Conservation (phyloP, 192 early-diverging fungal species). For the Mortierella claussenii region DNA sequence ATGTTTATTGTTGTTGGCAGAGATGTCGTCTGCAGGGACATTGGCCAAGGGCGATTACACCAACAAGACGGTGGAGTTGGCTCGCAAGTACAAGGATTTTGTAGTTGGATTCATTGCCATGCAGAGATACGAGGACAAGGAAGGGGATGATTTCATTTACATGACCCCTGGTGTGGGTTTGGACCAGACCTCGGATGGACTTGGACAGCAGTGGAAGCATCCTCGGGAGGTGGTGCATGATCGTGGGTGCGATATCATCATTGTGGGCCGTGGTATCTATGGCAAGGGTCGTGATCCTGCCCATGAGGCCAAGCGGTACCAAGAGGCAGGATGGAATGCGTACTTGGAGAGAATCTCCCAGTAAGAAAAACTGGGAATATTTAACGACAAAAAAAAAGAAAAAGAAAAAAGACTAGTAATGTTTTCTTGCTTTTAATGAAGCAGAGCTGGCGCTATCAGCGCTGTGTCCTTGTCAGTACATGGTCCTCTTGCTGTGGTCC, state of each 20-base stretch:
- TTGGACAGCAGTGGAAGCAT: constrained; percentile 97
- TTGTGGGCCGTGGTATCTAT: constrained; percentile 98
- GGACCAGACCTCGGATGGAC: constrained; percentile 80
- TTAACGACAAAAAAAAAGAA: not conserved
- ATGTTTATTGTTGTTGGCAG: constrained; percentile 89
- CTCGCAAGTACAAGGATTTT: constrained; percentile 86
- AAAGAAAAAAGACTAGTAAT: not conserved
- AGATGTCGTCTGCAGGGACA: constrained; percentile 96
- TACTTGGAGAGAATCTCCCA: constrained; percentile 71
- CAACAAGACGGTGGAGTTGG: constrained; percentile 86
- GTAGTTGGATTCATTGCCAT: constrained; percentile 94
- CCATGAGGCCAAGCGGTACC: constrained; percentile 84
- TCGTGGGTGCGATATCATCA: constrained; percentile 93
- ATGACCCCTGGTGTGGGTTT: constrained; percentile 97
- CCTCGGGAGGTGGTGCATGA: constrained; percentile 88
- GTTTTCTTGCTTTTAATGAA: too few relatives aligned
- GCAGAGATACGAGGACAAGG: constrained; percentile 49
- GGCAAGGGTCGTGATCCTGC: constrained; percentile 78
- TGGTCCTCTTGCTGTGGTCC: too few relatives aligned
- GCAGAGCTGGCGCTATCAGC: too few relatives aligned
- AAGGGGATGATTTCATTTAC: constrained; percentile 89
- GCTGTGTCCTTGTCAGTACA: too few relatives aligned
- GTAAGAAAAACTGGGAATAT: constrained; percentile 4
- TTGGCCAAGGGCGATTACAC: constrained; percentile 89
- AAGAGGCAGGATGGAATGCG: constrained; percentile 95